Evolutionary conservation across 208 protist species (phyloP), one percentile per base, ranked within the genome.

Genomic region (Leishmania tarentolae): DNA sequence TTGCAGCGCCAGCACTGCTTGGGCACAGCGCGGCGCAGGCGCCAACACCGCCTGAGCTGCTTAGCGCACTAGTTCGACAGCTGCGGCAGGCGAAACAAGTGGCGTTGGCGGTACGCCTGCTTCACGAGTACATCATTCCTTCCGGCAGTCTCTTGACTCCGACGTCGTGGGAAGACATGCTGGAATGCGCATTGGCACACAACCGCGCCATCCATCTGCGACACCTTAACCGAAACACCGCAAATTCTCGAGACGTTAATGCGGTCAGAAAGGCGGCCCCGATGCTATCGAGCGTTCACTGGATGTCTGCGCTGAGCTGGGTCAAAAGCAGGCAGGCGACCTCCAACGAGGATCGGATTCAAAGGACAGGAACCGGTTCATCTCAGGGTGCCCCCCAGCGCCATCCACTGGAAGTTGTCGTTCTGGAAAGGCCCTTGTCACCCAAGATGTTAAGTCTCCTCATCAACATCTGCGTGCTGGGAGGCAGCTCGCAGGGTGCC

Each of bases 221-320:
- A 35, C 21, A 13, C 24, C 15, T 35, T 52, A 0, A 35, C 28
- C 0, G 28, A n/a, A 37, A n/a, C 17, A 11, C 5, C 0, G 6
- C 21, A 28, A 53, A 15, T 11, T 24, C 19, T 17, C 68, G 24
- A 1, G 68, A 35, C 9, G 24, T 7, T 53, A 53, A 28, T 73
- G 24, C 42, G 11, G 7, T 24, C 24, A 15, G 42, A 24, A 72
- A 72, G 8, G 42, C 42, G 24, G 6, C 68, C 37, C 68, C 42
- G 42, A n/a, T 3, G 15, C 35, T 85, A 1, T 46, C 70, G 37
- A 47, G 78, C 13, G 92, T 97, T 40, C 91, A 95, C 83, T 97
- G 94, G 93, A 76, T 90, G 31, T 93, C 93, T 2, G 94, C 93
- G 42, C 83, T 96, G 46, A 91, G 92, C 79, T 96, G 93, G 88